Percentiles rank a stretch among this genome's conserved stretches.
These are phyloP conservation scores for Blastocrithidia nonstop DNA, from an alignment of 208 protist species.

Conservation along the genomic window DNA sequence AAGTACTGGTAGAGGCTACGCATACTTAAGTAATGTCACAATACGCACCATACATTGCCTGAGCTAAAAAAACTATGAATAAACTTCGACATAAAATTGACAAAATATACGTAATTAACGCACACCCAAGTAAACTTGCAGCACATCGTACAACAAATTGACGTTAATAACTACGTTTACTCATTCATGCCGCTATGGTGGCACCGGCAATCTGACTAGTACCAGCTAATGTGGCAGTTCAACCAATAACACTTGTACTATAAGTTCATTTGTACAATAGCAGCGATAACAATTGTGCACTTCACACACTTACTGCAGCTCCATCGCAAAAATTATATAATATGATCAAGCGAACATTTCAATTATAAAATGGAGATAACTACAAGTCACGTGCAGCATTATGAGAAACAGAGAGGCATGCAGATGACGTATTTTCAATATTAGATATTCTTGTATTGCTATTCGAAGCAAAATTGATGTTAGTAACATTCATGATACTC, in stretches of 20 bases:
- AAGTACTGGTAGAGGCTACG: slow-evolving; percentile 13
- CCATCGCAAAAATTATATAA: slow-evolving; percentile 33
- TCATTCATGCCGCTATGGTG: slow-evolving; percentile 7
- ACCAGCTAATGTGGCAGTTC: too few species aligned
- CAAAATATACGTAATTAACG: slow-evolving; percentile 14
- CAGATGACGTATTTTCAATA: too few species aligned
- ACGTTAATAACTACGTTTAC: slow-evolving; percentile 10
- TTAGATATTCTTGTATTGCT: too few species aligned
- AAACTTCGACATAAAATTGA: slow-evolving; percentile 4
- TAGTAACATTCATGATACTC: too few species aligned
- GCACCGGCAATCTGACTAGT: slow-evolving; percentile 24
- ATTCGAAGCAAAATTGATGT: too few species aligned
- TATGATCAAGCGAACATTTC: slow-evolving; percentile 20
- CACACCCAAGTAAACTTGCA: slow-evolving; percentile 1
- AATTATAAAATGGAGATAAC: slow-evolving; percentile 7
- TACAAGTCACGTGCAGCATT: too few species aligned
- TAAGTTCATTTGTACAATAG: too few species aligned
- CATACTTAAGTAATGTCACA: slow-evolving; percentile 14
- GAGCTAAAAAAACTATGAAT: slow-evolving; percentile 7
- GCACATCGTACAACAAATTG: slow-evolving; percentile 10
- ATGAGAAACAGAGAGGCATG: too few species aligned
- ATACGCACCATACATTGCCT: slow-evolving; percentile 23
- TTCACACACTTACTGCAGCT: slow-evolving; percentile 28
- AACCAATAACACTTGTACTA: too few species aligned
- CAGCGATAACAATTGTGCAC: slow-evolving; percentile 20